Evolutionary conservation across 1,139 yeast species (phyloP).

Genomic region (Groenewaldozyma auringiensis): DNA sequence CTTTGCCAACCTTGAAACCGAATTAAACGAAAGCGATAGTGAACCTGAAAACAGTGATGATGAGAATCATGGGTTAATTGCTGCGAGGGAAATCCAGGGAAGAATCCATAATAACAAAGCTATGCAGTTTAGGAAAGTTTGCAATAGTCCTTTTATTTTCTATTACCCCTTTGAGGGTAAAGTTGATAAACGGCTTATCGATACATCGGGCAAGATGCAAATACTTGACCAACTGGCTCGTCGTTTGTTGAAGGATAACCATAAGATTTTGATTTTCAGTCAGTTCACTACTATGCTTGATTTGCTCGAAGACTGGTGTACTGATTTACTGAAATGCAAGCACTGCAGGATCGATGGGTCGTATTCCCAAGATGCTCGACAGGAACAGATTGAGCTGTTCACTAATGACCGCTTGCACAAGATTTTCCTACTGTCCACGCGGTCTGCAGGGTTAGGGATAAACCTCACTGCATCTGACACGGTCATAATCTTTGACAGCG

Average conservation of each 20-base stretch:
- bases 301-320: slow-evolving; percentile 59
- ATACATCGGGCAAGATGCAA: slow-evolving; percentile 64
- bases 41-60: slow-evolving; percentile 10
- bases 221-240: slow-evolving; percentile 57
- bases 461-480: slow-evolving; percentile 84
- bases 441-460: slow-evolving; percentile 93
- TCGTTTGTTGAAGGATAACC: slow-evolving; percentile 41
- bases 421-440: slow-evolving; percentile 71
- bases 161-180: slow-evolving; percentile 31
- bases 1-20: slow-evolving; percentile 8
- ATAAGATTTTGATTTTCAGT: slow-evolving; percentile 70
- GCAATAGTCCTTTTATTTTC: slow-evolving; percentile 78
- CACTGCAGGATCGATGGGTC: slow-evolving; percentile 73
- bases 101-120: slow-evolving; percentile 56
- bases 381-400: slow-evolving; percentile 54
- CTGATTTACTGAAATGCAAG: slow-evolving; percentile 37
- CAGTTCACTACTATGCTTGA: slow-evolving; percentile 80
- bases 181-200: slow-evolving; percentile 36
- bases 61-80: neutral
- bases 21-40: slow-evolving; percentile 9
- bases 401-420: slow-evolving; percentile 28
- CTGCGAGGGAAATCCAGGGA: slow-evolving; percentile 21
- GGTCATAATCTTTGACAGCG: slow-evolving; percentile 82
- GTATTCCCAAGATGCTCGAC: slow-evolving; percentile 56
- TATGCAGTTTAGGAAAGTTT: slow-evolving; percentile 78